Evolutionary conservation across 169 alveolate species (phyloP).

Genomic region (Plasmodium coatneyi): DNA sequence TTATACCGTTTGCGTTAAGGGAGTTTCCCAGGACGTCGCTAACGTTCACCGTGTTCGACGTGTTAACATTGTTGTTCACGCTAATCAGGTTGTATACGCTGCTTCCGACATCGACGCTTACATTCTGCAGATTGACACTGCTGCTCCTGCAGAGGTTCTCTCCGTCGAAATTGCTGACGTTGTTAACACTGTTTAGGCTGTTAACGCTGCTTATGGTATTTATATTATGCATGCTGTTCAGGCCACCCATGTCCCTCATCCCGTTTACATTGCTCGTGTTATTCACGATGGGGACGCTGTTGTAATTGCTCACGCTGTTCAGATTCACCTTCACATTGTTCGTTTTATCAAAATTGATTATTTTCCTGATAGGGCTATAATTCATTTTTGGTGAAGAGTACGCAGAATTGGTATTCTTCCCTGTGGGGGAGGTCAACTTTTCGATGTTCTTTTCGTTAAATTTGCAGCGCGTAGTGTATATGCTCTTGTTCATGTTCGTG

Average conservation of each 20-base stretch:
- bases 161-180: neutral
- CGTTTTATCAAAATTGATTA: constrained; percentile 17
- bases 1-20: neutral
- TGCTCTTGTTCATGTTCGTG: neutral
- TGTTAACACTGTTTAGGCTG: neutral
- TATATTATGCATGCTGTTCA: neutral
- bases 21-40: neutral
- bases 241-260: neutral
- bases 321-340: constrained; percentile 3
- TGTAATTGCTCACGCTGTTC: neutral
- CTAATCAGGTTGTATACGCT: neutral
- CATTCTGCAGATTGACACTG: neutral
- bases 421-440: neutral
- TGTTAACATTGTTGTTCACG: neutral
- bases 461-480: neutral
- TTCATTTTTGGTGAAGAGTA: neutral
- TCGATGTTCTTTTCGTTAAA: constrained; percentile 19
- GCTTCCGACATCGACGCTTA: neutral
- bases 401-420: neutral
- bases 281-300: neutral
- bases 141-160: neutral
- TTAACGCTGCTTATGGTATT: neutral
- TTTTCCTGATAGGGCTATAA: neutral
- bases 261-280: neutral
- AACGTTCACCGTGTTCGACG: neutral